Base-by-base conservation (phyloP, 1,284 basidiomycete genomes). In the Malassezia slooffiae region DNA sequence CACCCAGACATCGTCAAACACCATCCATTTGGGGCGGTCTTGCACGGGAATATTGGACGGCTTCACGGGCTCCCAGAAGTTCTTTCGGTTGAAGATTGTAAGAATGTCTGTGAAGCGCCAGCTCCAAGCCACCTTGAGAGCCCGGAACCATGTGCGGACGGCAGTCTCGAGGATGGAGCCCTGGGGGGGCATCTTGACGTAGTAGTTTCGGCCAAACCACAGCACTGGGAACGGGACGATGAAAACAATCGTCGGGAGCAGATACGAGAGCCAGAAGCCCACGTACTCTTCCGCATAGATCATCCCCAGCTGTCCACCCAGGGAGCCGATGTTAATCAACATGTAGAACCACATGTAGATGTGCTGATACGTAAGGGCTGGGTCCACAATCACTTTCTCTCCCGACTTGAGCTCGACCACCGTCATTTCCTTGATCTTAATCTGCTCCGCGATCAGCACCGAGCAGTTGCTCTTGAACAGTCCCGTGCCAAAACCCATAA, bases 321-420 rank as follows among this genome's bases (percentile, higher is more conserved):
- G 50, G 5, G 66, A 65, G 31, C 62, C 60, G 24, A 70, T 48
- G 44, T 67, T 65, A 52, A 71, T 68, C 43, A 60, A 54, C 47
- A 72, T 39, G 55, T 70, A 70, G 43, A 66, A 69, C 58, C 60
- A 66, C 46, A 60, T 51, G 41, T 60, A 69, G 28, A 69, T 46
- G 5, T 64, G 57, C 33, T 50, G 52, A 28, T 60, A 75, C 1
- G 87, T 89, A 58, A 82, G 58, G 0, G 74, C 67, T 0, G 86
- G 87, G 66, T 89, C 85, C 26, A 88, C 78, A 50, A 89, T 80
- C 41, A 89, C 83, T 26, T 79, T 74, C 68, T 86, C 81, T 34
- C 85, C 85, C 16, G 66, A 72, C 50, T 74, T 75, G 2, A 75
- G 76, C 9, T 36, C 45, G 36, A 52, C 45, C 13, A 69, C 60